Percentiles rank a stretch among this genome's conserved stretches.
Evolutionary conservation across 2,329 filamentous ascomycete species (phyloP).

Genomic region (Xylaria sp.): DNA sequence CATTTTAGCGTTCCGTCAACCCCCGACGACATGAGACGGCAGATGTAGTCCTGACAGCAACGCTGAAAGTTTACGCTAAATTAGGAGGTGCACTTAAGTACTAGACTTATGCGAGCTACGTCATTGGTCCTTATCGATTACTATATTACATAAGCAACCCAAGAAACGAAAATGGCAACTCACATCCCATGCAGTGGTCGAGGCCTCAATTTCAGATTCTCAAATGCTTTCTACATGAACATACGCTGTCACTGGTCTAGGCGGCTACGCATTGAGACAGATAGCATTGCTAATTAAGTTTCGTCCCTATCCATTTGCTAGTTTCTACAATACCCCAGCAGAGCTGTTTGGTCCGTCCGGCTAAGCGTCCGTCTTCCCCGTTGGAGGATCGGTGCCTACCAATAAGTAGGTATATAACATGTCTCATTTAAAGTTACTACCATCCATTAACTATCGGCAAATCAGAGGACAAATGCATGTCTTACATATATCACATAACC

Average conservation of each 20-base stretch:
- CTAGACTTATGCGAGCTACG: too few relatives aligned
- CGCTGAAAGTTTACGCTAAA: neutral
- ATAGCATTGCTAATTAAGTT: neutral
- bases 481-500: neutral
- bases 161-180: neutral
- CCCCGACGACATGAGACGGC: neutral
- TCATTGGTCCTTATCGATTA: neutral
- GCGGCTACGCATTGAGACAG: neutral
- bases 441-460: neutral
- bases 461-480: neutral
- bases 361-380: conserved; percentile 2
- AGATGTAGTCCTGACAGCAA: neutral
- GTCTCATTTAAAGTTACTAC: neutral
- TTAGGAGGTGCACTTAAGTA: too few relatives aligned
- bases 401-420: neutral
- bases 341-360: neutral
- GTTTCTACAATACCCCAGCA: neutral
- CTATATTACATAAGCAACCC: conserved; percentile 9
- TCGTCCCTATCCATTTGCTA: neutral
- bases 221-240: neutral
- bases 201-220: neutral
- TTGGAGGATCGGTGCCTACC: neutral
- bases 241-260: neutral
- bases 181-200: neutral
- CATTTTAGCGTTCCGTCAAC: conserved; percentile 32